Base-by-base conservation (phyloP, 768 basidiomycete genomes). In the Suillus discolor region DNA sequence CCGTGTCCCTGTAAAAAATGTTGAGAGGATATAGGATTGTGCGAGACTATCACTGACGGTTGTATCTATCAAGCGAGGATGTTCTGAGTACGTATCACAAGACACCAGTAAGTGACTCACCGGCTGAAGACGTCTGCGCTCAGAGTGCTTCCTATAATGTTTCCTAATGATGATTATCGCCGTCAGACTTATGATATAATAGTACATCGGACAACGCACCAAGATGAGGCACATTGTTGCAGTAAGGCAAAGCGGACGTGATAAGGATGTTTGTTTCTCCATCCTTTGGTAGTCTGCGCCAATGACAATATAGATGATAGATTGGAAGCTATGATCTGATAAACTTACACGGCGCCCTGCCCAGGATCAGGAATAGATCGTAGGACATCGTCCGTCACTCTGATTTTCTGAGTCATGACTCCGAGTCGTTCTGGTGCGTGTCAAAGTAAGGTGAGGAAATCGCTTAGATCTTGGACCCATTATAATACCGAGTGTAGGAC, bases 101-200 rank as follows among this genome's bases (percentile, higher is more conserved):
- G 44, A 59, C 25, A 41, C 6, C 39, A 38, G 36, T 61, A 45
- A 36, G 36, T 20, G 4, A 83, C 90, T 72, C 79, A 97, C 87
- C 97, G 84, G 71, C 94, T 96, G 78, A 91, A 99, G 41, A 99
- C 96, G 76, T 99, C 97, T 2, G 97, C 97, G 71, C 96, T 98
- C 38, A 99, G 84, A 8, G 93, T 96, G 70, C 97, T 99, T 66
- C 97, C 96, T 70, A 96, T 96, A 73, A 95, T 92, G 75, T 96
- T 94, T 59, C 93, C 93, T 86, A 31, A 31, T 31, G 65, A 18
- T 3, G 41, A 42, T 42, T 18, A 42, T 28, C 20, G 41, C 20
- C 12, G 1, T 60, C 18, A 60, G 39, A 60, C 3, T 59, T 62
- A 38, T 55, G 23, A 39, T 65, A 38, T 38, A 9, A 38, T 34